Evolutionary conservation across 495 filamentous ascomycete species (phyloP).

Genomic region (Glarea lozoyensis): DNA sequence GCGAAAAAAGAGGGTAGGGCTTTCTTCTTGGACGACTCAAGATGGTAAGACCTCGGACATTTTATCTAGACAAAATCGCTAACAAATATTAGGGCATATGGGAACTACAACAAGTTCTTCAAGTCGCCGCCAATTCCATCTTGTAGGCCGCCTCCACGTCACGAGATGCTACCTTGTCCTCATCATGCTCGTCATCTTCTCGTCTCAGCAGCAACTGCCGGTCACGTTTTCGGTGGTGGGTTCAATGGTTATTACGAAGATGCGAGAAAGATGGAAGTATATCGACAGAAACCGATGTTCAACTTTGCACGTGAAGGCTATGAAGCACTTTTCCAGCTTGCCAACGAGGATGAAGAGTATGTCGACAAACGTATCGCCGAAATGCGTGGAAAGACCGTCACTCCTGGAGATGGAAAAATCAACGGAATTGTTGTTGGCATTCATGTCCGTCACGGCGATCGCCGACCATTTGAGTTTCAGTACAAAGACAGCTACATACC

Average conservation of each 20-base stretch:
- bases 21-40: constrained; percentile 69
- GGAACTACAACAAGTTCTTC: constrained; percentile 59
- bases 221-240: constrained; percentile 44
- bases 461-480: constrained; percentile 56
- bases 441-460: constrained; percentile 67
- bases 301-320: constrained; percentile 52
- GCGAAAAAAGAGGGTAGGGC: constrained; percentile 57
- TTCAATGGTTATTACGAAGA: constrained; percentile 44
- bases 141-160: constrained; percentile 51
- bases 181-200: constrained; percentile 58
- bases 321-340: constrained; percentile 54
- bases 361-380: constrained; percentile 38
- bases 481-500: constrained; percentile 62
- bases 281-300: constrained; percentile 47
- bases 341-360: constrained; percentile 46
- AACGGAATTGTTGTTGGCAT: constrained; percentile 49
- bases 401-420: constrained; percentile 7
- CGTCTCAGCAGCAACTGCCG: constrained; percentile 53
- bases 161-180: constrained; percentile 63
- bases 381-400: constrained; percentile 34
- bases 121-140: constrained; percentile 42
- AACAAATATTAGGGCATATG: constrained; percentile 48
- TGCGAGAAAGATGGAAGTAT: constrained; percentile 32
- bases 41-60: constrained; percentile 42
- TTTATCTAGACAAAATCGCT: constrained; percentile 1